Percentiles rank a stretch among this genome's conserved stretches.
Evolutionary conservation across 2,329 filamentous ascomycete genomes (phyloP).

Genomic region (Colletotrichum sp.): DNA sequence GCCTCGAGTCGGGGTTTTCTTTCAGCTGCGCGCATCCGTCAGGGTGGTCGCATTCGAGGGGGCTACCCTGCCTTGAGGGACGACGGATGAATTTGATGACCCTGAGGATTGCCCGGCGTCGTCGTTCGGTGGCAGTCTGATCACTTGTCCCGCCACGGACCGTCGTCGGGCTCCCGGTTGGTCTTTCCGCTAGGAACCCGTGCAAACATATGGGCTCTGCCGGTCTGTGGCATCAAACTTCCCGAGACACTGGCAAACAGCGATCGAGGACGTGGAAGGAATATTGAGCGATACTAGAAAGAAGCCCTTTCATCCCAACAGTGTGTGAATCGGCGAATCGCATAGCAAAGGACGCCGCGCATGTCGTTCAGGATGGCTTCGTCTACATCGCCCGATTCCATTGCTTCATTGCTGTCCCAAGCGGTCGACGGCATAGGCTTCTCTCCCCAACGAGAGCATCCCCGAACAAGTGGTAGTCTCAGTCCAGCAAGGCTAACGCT

Average conservation of each 20-base stretch:
- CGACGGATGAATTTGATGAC: not conserved
- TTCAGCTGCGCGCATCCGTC: not conserved
- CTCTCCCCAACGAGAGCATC: slow-evolving; percentile 30
- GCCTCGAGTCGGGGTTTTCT: not conserved
- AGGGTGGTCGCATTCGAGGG: not conserved
- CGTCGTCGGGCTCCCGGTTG: not conserved
- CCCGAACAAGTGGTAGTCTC: slow-evolving; percentile 39
- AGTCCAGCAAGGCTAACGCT: slow-evolving; percentile 69
- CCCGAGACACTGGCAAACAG: slow-evolving; percentile 26
- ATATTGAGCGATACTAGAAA: not conserved
- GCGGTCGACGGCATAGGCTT: slow-evolving; percentile 12
- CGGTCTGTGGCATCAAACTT: slow-evolving; percentile 11
- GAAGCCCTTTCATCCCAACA: not conserved
- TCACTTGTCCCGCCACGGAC: not conserved
- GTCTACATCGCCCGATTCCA: not conserved
- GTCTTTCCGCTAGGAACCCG: not conserved
- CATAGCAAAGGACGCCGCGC: not conserved
- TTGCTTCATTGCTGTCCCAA: slow-evolving; percentile 18
- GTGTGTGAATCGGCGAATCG: not conserved
- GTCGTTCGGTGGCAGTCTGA: not conserved
- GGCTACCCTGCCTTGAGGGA: not conserved
- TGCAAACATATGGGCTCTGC: slow-evolving; percentile 1
- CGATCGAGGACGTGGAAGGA: not conserved
- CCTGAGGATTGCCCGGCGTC: not conserved
- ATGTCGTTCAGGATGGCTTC: not conserved